Base-by-base conservation (phyloP, 345 rosid genomes). In the Psidium friedrichsthalianum region DNA sequence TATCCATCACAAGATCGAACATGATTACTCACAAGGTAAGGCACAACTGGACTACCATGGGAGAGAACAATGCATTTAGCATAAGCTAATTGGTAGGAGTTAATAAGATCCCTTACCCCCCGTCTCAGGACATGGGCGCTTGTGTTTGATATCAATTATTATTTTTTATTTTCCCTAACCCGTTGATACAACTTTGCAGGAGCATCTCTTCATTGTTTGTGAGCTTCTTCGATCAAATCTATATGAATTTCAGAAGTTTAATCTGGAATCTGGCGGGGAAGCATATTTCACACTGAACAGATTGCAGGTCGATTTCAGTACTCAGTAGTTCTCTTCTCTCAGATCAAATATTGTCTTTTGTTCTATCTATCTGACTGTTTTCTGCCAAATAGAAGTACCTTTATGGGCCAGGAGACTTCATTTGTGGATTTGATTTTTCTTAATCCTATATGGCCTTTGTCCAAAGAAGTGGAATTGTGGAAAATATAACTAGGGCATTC, bases 151-250 rank as follows among this genome's bases (percentile, higher is more conserved):
- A 51, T 20, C 18, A 9, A n/a, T n/a, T 51, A 27, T 69, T 54
- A 25, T 27, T 82, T 10, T 53, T 2, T 5, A 29, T 82, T 56
- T 12, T 18, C 44, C 58, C n/a, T 82, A 56, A 54, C n/a, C 44
- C 32, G n/a, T 32, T 29, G 36, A 24, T 53, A 18, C 56, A n/a
- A 82, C 51, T 80, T 4, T 82, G 54, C 93, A 97, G 99, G 99
- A 96, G 89, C 99, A 96, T 91, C 91, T 97, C 51, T 96, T 97
- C 90, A 95, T 97, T 2, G 99, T 97, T 11, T 96, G 98, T 85
- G 99, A 97, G 89, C 98, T 97, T 85, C 95, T 97, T 24, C 90
- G 90, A 52, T 95, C 98, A 86, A 97, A 97, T 86, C 88, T 97
- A 82, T 97, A 97, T 74, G 98, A 97, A 83, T 97, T 93, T 85